Evolutionary conservation across 805 yeast genomes (phyloP), one percentile per base, ranked within the genome.

Genomic region (Candida incommunis): DNA sequence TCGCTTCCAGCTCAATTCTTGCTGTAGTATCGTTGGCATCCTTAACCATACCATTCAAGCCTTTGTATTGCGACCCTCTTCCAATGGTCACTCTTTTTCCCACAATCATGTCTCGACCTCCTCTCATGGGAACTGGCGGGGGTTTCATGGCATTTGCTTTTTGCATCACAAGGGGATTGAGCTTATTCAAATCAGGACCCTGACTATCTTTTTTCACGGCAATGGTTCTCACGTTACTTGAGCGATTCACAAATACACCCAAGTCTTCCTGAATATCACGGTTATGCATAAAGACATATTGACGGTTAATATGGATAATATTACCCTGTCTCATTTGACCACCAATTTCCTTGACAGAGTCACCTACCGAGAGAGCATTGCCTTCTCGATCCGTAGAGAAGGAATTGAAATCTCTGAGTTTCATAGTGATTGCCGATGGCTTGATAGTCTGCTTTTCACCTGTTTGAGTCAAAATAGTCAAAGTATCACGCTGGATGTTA

Each of bases 11-110:
- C 65, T 92, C 98, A 40, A 92, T 84, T 48, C 96, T 75, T 1
- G 96, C 97, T 53, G 74, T 75, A 13, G 82, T 82, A 50, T 94
- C 98, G 55, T 86, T 92, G 7, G 95, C 86, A 59, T 92, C 97
- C 53, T 83, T 82, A 40, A 92, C 85, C 51, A 85, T 82, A 60
- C 98, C 98, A 67, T 81, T 79, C 53, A 86, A 77, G 41, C 98
- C 97, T 66, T 92, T 92, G 62, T 90, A 86, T 42, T 76, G 78
- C 24, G 94, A 92, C n/a, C 96, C 86, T 57, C 82, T 79, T 31
- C 84, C 76, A 42, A 92, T 82, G 51, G 86, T 76, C 21, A 92
- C 96, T 47, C 82, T 81, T 58, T 85, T 86, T 53, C 85, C 82
- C 29, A 92, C 58, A 23, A 94, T 76, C 42, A 75, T 75, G 61